Evolutionary conservation across 2,329 filamentous ascomycete genomes (phyloP).

Genomic region (Monosporascus sp.): DNA sequence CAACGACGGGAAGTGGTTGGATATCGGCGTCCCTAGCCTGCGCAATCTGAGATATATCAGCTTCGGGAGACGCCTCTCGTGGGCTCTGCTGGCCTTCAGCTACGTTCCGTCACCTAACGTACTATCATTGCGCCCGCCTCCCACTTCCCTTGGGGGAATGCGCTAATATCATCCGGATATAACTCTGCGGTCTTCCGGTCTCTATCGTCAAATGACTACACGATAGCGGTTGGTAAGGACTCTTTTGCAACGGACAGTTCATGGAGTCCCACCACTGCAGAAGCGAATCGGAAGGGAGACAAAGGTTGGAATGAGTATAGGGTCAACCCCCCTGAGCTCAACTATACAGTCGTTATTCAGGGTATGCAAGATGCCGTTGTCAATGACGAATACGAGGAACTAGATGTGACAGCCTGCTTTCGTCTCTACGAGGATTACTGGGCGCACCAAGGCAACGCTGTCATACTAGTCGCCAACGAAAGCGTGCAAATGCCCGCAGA

Average conservation of each 20-base stretch:
- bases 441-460: constrained; percentile 14
- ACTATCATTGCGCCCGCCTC: not conserved
- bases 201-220: constrained; percentile 14
- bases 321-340: constrained; percentile 5
- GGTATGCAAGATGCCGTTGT: constrained; percentile 7
- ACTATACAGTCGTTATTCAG: constrained; percentile 10
- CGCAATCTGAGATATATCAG: constrained; percentile 10
- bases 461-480: constrained; percentile 15
- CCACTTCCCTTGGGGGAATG: not conserved
- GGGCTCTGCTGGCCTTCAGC: constrained; percentile 9
- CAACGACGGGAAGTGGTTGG: constrained; percentile 5
- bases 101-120: constrained; percentile 13
- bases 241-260: constrained; percentile 6
- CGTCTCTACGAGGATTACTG: constrained; percentile 17
- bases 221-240: constrained; percentile 11
- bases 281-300: constrained; percentile 5
- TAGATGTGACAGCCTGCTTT: constrained; percentile 14
- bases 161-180: not conserved
- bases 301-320: constrained; percentile 1
- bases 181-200: constrained; percentile 15
- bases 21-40: constrained; percentile 12
- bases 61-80: constrained; percentile 4
- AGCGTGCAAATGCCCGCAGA: constrained; percentile 4
- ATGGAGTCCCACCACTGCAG: constrained; percentile 6
- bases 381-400: not conserved